A percentile compares a stretch with the other conserved stretches of the same genome.
phyloP scores from a whole-genome alignment of 208 protist genomes.

The Wallacemonas sp. region DNA sequence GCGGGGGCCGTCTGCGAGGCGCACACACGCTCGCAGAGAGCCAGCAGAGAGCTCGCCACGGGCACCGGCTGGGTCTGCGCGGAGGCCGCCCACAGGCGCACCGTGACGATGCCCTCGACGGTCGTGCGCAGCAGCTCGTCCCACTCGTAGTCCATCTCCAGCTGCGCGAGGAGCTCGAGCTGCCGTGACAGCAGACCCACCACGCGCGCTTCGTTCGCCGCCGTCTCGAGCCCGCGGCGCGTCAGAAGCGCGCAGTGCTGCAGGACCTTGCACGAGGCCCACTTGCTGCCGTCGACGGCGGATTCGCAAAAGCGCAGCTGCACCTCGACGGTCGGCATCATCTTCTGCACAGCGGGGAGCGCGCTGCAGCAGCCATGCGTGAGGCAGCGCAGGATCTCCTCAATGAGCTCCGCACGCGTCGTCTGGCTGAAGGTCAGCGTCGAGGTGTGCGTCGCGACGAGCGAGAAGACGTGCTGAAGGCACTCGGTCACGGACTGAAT shows the following conservation, averaged over 20 bases:
- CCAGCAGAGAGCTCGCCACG: neutral
- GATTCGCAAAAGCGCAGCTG: slow-evolving; percentile 72
- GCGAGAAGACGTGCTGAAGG: slow-evolving; percentile 31
- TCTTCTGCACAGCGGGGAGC: slow-evolving; percentile 18
- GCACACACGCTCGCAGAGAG: slow-evolving; percentile 20
- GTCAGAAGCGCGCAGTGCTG: slow-evolving; percentile 59
- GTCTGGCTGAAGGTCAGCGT: slow-evolving; percentile 44
- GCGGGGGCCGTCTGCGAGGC: slow-evolving; percentile 11
- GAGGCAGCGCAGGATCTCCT: slow-evolving; percentile 82
- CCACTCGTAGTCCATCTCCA: slow-evolving; percentile 82
- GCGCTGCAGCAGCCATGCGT: slow-evolving; percentile 34
- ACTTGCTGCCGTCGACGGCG: slow-evolving; percentile 60
- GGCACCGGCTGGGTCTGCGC: neutral
- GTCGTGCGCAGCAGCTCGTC: slow-evolving; percentile 71
- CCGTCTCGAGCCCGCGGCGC: slow-evolving; percentile 19
- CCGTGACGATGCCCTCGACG: slow-evolving; percentile 63
- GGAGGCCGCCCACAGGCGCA: slow-evolving; percentile 35
- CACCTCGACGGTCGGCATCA: slow-evolving; percentile 49
- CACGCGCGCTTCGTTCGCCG: slow-evolving; percentile 20
- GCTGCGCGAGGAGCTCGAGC: slow-evolving; percentile 29
- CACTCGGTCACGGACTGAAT: slow-evolving; percentile 20
- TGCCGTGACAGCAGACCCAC: slow-evolving; percentile 40
- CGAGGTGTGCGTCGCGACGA: slow-evolving; percentile 22
- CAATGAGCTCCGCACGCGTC: slow-evolving; percentile 57
- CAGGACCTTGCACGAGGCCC: slow-evolving; percentile 70